Base-by-base conservation (phyloP, 768 basidiomycete genomes). In the Pulveroboletus sp. region DNA sequence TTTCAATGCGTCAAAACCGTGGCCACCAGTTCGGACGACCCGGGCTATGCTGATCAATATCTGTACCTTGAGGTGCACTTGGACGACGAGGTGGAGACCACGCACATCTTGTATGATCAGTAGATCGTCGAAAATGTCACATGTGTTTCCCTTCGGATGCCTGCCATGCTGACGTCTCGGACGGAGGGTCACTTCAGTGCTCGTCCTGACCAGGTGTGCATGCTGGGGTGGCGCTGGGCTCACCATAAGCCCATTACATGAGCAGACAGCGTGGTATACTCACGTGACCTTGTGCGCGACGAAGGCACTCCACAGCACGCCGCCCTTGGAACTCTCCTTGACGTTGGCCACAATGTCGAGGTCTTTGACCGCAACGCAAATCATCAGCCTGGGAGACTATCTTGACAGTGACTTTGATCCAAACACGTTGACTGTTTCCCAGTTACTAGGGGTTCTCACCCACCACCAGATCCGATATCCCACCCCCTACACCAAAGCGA, bases 391-490 rank as follows among this genome's bases (percentile, higher is more conserved):
- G 30, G 91, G 88, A 61, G 80, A 87, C 67, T 93, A 93, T 67
- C 81, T 93, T 52, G 76, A 88, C 52, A 78, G 81, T 9, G 81
- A 85, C 61, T 93, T 91, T 48, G 83, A 93, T 57, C 82, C 91
- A 15, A 54, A 76, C 2, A 69, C 77, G 2, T 77, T 93, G 47
- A 93, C 89, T 1, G 80, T 92, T 26, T 78, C 88, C n/a, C 88
- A 92, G 61, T 74, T 93, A 6, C 76, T 88, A 10, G 89, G 88
- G 39, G 72, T 93, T 30, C 75, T 93, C 49, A 79, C 81, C 37
- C 85, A 81, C 62, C 90, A 93, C 68, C 83, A 85, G 56, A 71
- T 91, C 63, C 76, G 74, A 39, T 89, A 83, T 67, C 85, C 88
- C 8, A 76, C 81, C 7, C 84, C 84, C 2, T 83, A 86, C 65